These are phyloP conservation scores for Diaporthe caulivora DNA, from an alignment of 2,329 filamentous ascomycete genomes.

Conservation along the genomic window DNA sequence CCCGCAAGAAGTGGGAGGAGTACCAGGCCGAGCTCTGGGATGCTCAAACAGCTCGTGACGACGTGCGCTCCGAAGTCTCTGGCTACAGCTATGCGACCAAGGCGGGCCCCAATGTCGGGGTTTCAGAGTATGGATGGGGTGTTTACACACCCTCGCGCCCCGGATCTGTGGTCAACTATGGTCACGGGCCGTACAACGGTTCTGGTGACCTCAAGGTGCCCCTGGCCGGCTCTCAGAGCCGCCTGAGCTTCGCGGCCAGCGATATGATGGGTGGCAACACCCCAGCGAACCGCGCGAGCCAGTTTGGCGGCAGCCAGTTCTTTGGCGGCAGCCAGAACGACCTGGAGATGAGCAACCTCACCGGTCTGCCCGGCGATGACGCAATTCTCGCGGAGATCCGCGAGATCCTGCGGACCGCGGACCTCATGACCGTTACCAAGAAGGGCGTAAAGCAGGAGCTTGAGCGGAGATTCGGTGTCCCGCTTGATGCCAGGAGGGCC, in stretches of 20 bases:
- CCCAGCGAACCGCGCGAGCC: conserved; percentile 68
- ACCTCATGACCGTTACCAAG: conserved; percentile 98
- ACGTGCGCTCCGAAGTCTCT: conserved; percentile 88
- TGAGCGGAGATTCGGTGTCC: conserved; percentile 89
- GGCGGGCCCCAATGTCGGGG: conserved; percentile 58
- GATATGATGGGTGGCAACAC: conserved; percentile 62
- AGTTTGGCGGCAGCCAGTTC: conserved; percentile 71
- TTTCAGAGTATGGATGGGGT: conserved; percentile 78
- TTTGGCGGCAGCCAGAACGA: conserved; percentile 71
- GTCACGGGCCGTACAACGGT: conserved; percentile 59
- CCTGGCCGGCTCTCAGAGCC: conserved; percentile 67
- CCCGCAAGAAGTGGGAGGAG: conserved; percentile 99
- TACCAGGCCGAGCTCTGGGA: conserved; percentile 99
- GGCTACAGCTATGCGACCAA: conserved; percentile 96
- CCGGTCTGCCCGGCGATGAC: conserved; percentile 87
- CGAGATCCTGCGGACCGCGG: conserved; percentile 89
- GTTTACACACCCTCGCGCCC: conserved; percentile 68
- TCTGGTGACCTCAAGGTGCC: conserved; percentile 54
- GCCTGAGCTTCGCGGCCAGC: conserved; percentile 84
- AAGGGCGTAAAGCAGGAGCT: conserved; percentile 97
- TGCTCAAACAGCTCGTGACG: conserved; percentile 84
- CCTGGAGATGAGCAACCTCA: conserved; percentile 80
- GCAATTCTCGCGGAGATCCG: conserved; percentile 92
- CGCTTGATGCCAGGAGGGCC: conserved; percentile 86
- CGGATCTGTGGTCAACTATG: conserved; percentile 65